Base-by-base conservation (phyloP, 2,329 filamentous ascomycete genomes). In the Myotisia sp. region DNA sequence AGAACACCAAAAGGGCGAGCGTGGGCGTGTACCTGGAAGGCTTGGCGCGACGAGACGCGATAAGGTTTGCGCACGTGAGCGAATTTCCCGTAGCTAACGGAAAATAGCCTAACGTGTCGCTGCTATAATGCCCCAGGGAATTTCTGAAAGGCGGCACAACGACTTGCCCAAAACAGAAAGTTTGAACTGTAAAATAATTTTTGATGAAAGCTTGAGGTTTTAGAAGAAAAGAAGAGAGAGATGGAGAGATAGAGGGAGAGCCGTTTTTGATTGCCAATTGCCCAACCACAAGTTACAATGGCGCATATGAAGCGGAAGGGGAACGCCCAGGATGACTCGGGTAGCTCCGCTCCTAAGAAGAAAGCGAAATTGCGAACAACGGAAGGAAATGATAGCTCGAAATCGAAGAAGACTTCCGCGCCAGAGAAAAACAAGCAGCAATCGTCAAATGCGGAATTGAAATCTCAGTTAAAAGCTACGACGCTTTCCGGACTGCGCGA, bases 401-500 rank as follows among this genome's bases (percentile, higher is more conserved):
- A 41, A 26, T 29, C 42, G 19, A 44, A 41, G 19, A 34, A 43
- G 29, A 34, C 31, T 10, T 46, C 41, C 34, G 21, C 44, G 9
- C 24, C 47, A 19, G 37, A 44, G 29, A 35, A 44, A 18, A 42
- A 39, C n/a, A 36, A 42, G 28, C 34, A 29, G 12, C 46, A 41
- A 34, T 16, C 45, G 7, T 26, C 32, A 14, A 14, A 35, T 17
- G 6, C 22, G 5, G 36, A 8, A 3, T n/a, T 2, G 19, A 32
- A 22, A 21, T 21, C 9, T 6, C 19, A 32, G 21, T 18, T 35
- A 8, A 45, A 41, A 33, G 27, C 41, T 22, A 20, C 41, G 3
- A 33, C 36, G 22, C 27, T 59, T 29, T 67, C 65, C 14, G 56
- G 73, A 12, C 53, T 75, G 46, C 64, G 64, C 36, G 79, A 90